A percentile compares a stretch with the other conserved stretches of the same genome.
These are phyloP conservation scores for Geum urbanum DNA, from an alignment of 306 rosid genomes.

Conservation along the genomic window DNA sequence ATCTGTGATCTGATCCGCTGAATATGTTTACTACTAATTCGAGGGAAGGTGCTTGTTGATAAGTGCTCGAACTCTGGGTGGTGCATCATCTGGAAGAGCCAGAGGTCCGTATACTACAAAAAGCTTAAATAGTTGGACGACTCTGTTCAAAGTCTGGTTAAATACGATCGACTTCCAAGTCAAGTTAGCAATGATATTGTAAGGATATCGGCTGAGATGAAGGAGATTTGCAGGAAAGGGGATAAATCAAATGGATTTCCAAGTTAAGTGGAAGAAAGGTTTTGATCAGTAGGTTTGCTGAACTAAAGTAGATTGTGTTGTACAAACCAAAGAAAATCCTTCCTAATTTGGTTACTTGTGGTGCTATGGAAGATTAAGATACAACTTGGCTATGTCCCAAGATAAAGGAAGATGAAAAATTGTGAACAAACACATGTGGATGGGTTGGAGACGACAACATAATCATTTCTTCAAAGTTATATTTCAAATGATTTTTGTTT, in stretches of 20 bases:
- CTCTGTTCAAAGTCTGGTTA: constrained; percentile 10
- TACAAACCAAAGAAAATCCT: background rate
- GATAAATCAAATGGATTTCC: background rate
- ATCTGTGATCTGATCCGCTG: background rate
- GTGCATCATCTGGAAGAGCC: constrained; percentile 20
- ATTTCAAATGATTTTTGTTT: background rate
- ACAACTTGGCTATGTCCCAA: background rate
- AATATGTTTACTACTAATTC: background rate
- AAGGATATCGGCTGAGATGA: constrained; percentile 3
- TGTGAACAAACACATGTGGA: background rate
- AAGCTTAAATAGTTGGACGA: constrained; percentile 18
- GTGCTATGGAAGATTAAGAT: background rate
- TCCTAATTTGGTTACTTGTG: background rate
- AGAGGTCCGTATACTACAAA: constrained; percentile 7
- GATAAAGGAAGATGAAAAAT: background rate
- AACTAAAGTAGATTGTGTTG: background rate
- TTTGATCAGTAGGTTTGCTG: constrained; percentile 9
- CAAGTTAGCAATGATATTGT: background rate
- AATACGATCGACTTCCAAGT: constrained; percentile 3
- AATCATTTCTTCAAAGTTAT: background rate
- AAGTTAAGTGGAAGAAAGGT: background rate
- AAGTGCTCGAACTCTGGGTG: constrained; percentile 26
- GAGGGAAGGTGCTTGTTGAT: constrained; percentile 25
- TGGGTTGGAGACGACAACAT: background rate
- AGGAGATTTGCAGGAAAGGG: background rate